These are phyloP conservation scores for Buddleja alternifolia DNA, from an alignment of 257 asterid species.

Conservation along the genomic window DNA sequence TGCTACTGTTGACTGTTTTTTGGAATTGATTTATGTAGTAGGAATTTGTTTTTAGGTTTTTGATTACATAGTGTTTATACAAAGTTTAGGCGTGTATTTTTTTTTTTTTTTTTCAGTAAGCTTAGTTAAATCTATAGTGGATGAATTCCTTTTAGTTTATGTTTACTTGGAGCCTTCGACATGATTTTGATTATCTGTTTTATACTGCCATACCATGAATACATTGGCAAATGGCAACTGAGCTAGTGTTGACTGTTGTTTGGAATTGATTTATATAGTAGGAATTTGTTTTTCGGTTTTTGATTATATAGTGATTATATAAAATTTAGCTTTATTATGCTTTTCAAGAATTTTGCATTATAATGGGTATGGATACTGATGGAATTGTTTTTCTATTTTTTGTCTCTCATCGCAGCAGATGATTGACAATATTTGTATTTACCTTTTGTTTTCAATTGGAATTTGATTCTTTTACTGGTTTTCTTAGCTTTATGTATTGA, in stretches of 20 bases:
- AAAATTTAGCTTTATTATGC: not conserved
- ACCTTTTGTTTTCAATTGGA: not conserved
- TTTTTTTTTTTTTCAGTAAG: too few species aligned
- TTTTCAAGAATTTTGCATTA: not conserved
- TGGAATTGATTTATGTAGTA: too few species aligned
- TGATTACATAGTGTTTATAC: too few species aligned
- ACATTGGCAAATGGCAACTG: conserved; percentile 13
- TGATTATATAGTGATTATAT: too few species aligned
- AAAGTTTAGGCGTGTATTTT: too few species aligned
- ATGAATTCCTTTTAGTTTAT: too few species aligned
- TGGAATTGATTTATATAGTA: not conserved
- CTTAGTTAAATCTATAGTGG: too few species aligned
- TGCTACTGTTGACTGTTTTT: too few species aligned
- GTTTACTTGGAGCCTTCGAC: not conserved
- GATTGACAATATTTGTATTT: not conserved
- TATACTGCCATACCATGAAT: conserved; percentile 3
- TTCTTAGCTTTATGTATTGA: not conserved
- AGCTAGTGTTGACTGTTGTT: not conserved
- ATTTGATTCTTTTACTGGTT: not conserved
- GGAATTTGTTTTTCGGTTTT: not conserved
- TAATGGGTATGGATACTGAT: not conserved
- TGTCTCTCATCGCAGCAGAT: not conserved
- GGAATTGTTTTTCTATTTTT: not conserved
- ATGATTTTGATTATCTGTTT: conserved; percentile 1
- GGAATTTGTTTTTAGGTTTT: too few species aligned